Evolutionary conservation across 176 grass and related monocot genomes (phyloP), one percentile per base, ranked within the genome.

Genomic region (Eragrostis nindensis): DNA sequence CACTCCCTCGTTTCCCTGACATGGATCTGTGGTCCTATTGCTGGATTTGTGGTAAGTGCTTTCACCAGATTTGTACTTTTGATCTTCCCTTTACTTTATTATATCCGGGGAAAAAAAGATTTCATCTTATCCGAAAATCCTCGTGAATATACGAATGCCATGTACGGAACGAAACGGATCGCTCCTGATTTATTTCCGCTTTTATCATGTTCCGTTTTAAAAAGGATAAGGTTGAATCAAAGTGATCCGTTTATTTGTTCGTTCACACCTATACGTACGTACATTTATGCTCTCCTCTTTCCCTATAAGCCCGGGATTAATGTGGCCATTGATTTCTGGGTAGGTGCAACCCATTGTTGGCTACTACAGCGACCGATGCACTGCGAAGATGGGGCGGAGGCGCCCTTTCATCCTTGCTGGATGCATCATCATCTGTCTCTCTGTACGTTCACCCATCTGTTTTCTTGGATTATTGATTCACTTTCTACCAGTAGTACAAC

Each of bases 11-110:
- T 88, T 15, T 94, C 94, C 2, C 50, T 97, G 67, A 90, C 91
- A 8, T 97, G 94, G 94, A 87, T 97, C 70, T 97, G 92, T 56
- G 94, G 91, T 0, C 87, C 83, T n/a, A 82, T 89, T 18, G 78
- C 87, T 11, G 87, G 87, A 85, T 89, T 89, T 77, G 83, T 89
- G 83, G 87, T 89, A 68, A n/a, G 78, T 47, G 41, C 16, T 79
- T 36, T 84, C 39, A 0, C n/a, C 11, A 1, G 14, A 10, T 47
- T 21, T 7, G 32, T 36, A 36, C 32, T 36, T 36, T 36, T 13
- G 48, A 17, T 69, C 44, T 44, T 2, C 21, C 11, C 18, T 24
- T 68, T n/a, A n/a, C n/a, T n/a, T 74, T 38, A 8, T 38, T 55
- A n/a, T n/a, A 0, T 73, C 11, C 11, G 8, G 16, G n/a, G 19